phyloP scores from a whole-genome alignment of 2,329 filamentous ascomycete species.

The Talaromyces albobiverticillius region DNA sequence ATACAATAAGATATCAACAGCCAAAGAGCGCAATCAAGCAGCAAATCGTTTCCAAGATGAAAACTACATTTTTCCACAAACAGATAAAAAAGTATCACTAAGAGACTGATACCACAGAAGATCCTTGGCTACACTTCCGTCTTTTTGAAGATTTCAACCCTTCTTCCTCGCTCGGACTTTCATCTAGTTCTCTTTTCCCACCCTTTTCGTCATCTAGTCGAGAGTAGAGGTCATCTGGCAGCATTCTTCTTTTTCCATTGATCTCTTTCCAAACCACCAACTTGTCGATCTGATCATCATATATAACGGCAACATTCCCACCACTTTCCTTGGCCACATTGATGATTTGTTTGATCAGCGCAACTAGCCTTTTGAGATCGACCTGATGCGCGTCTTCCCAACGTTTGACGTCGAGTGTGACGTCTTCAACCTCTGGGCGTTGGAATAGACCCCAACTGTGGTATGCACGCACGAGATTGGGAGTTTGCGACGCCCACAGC shows the following conservation, averaged over 20 bases:
- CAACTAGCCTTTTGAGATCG: constrained; percentile 29
- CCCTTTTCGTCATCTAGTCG: no score
- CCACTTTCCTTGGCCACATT: constrained; percentile 24
- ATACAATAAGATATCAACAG: no score
- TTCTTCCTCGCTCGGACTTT: no score
- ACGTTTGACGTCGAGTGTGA: constrained; percentile 25
- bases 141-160: no score
- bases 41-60: no score
- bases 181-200: no score
- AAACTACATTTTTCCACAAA: no score
- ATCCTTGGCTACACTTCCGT: no score
- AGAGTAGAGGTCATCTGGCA: constrained; percentile 32
- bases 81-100: no score
- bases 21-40: no score
- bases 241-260: constrained; percentile 19
- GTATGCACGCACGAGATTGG: constrained; percentile 47
- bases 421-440: constrained; percentile 34
- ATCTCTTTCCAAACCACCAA: constrained; percentile 26
- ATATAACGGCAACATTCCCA: constrained; percentile 24
- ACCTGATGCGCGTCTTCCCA: constrained; percentile 38
- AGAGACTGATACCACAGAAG: no score
- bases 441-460: constrained; percentile 38
- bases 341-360: constrained; percentile 33
- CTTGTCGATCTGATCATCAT: constrained; percentile 22
- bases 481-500: constrained; percentile 49